phyloP scores from a whole-genome alignment of 164 flowering plant genomes.

The Tetrastigma voinierianum region DNA sequence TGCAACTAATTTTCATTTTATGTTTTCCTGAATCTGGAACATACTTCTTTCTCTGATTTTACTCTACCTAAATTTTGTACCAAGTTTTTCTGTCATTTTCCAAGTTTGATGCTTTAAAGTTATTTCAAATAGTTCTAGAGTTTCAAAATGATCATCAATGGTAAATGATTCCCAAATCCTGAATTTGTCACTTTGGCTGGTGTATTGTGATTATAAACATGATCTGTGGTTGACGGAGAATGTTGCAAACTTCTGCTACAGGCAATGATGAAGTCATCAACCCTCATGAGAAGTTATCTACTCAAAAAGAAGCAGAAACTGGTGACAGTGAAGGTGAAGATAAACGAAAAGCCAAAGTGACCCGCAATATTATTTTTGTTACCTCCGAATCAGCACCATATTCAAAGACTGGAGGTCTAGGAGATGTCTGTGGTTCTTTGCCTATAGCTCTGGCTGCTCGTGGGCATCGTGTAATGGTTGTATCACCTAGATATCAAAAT shows the following conservation, averaged over 20 bases:
- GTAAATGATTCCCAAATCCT: background rate
- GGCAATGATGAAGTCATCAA: constrained; percentile 17
- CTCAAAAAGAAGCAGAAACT: constrained; percentile 15
- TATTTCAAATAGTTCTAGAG: no score
- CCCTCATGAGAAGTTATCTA: constrained; percentile 15
- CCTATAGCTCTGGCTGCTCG: constrained; percentile 81
- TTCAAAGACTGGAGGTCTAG: constrained; percentile 95
- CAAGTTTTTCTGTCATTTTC: no score
- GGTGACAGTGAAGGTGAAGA: constrained; percentile 31
- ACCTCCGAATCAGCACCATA: constrained; percentile 93
- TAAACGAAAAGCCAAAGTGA: constrained; percentile 27
- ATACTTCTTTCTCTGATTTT: no score
- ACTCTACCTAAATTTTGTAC: no score
- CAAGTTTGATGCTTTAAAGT: no score
- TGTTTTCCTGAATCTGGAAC: no score
- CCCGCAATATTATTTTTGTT: constrained; percentile 65
- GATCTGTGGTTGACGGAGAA: background rate
- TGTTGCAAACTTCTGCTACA: constrained; percentile 8
- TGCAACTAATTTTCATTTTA: no score
- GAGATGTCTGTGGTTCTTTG: constrained; percentile 97
- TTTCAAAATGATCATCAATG: no score
- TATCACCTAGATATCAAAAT: constrained; percentile 77
- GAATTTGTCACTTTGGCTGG: background rate
- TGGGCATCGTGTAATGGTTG: constrained; percentile 96
- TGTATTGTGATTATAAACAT: background rate